A percentile compares a stretch with the other conserved stretches of the same genome.
Conservation (phyloP, 2,329 filamentous ascomycete genomes). For the Fusarium coicis region DNA sequence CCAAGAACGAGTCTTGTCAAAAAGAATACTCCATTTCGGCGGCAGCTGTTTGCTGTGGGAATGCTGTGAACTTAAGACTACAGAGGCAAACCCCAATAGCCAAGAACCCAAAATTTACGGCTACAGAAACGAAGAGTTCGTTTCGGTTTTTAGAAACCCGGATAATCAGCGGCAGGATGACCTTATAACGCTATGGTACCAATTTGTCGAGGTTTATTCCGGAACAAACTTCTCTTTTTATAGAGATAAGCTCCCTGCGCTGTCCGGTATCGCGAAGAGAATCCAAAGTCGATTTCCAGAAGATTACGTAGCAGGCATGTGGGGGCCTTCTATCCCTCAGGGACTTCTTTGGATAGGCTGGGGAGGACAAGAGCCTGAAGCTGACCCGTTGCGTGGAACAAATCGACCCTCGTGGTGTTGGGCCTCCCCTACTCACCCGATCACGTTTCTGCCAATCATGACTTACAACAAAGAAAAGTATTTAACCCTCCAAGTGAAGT, state of each 20-base stretch:
- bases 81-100: neutral
- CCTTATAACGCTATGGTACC: neutral
- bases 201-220: neutral
- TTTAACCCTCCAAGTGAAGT: neutral
- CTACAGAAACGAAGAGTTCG: neutral
- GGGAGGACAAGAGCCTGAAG: neutral
- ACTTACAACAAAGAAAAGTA: neutral
- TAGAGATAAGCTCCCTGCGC: neutral
- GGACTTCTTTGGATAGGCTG: neutral
- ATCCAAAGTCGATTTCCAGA: neutral
- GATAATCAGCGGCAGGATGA: neutral
- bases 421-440: neutral
- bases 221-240: neutral
- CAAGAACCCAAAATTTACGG: accelerated
- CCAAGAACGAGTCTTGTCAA: neutral
- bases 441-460: neutral
- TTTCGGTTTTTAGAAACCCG: neutral
- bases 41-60: neutral
- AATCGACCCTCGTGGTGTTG: slow-evolving; percentile 8
- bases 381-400: accelerated
- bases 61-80: neutral
- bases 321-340: neutral
- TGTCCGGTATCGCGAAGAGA: neutral
- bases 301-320: neutral
- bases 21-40: neutral